These are phyloP conservation scores for Cladophialophora bantiana DNA, from an alignment of 2,329 filamentous ascomycete genomes.

Conservation along the genomic window DNA sequence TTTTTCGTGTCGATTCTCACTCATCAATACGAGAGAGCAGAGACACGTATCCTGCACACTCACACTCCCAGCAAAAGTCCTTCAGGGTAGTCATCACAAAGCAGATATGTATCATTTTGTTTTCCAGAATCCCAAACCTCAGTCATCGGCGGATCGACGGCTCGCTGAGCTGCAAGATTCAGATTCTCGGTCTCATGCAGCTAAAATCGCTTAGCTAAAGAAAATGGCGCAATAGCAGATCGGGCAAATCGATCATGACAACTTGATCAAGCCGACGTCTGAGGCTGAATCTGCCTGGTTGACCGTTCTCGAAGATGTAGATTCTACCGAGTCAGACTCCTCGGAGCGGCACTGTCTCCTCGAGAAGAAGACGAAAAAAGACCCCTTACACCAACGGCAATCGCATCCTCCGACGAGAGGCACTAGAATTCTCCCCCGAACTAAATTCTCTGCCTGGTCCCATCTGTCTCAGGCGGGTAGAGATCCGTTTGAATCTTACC, in stretches of 20 bases:
- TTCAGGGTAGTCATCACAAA: not conserved
- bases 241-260: not conserved
- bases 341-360: not conserved
- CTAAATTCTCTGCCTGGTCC: not conserved
- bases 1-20: not conserved
- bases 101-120: constrained; percentile 7
- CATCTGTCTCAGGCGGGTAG: constrained; percentile 3
- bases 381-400: not conserved
- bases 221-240: constrained; percentile 1
- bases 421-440: not conserved
- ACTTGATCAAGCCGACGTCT: not conserved
- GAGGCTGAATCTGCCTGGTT: not conserved
- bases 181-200: constrained; percentile 10
- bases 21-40: not conserved
- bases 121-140: constrained; percentile 2
- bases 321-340: not conserved
- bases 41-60: not conserved
- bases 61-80: not conserved
- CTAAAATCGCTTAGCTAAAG: constrained; percentile 13
- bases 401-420: not conserved
- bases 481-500: constrained; percentile 11
- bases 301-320: not conserved
- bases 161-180: constrained; percentile 6
- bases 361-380: not conserved
- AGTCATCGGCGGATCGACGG: constrained; percentile 8